phyloP scores from a whole-genome alignment of 305 asterid species.

The Fraxinus greggii region DNA sequence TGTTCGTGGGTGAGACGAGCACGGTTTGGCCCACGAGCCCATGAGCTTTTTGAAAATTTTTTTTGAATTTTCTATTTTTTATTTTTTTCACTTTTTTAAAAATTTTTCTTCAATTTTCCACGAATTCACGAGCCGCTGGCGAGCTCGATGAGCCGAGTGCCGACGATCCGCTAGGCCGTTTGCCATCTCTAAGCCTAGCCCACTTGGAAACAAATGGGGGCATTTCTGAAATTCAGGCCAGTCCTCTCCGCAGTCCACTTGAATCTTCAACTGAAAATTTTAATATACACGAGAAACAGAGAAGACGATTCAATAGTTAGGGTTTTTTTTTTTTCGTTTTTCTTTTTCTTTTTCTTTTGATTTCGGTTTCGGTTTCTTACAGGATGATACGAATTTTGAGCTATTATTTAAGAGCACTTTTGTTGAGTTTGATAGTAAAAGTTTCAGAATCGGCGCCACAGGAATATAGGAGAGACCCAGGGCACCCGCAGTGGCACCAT shows the following conservation, averaged over 20 bases:
- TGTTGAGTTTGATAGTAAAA: slow-evolving; percentile 32
- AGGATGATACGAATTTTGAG: slow-evolving; percentile 41
- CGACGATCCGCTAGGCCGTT: too few species aligned
- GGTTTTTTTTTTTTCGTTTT: neutral
- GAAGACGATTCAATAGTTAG: slow-evolving; percentile 14
- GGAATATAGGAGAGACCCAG: slow-evolving; percentile 91
- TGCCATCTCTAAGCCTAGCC: too few species aligned
- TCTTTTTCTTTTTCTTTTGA: neutral
- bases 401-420: slow-evolving; percentile 28
- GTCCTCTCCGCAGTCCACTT: slow-evolving; percentile 22
- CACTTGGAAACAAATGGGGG: too few species aligned
- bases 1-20: too few species aligned
- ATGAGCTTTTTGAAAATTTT: too few species aligned
- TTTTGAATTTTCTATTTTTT: too few species aligned
- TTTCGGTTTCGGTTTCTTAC: neutral
- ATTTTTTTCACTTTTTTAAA: too few species aligned
- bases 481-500: slow-evolving; percentile 95
- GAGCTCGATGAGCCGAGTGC: too few species aligned
- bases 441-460: slow-evolving; percentile 61
- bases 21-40: too few species aligned
- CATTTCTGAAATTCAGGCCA: slow-evolving; percentile 17
- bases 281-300: slow-evolving; percentile 19
- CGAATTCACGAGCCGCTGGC: too few species aligned
- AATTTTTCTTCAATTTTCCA: too few species aligned
- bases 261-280: slow-evolving; percentile 21